Base-by-base conservation (phyloP, 805 yeast genomes). In the Candida chauliodis region DNA sequence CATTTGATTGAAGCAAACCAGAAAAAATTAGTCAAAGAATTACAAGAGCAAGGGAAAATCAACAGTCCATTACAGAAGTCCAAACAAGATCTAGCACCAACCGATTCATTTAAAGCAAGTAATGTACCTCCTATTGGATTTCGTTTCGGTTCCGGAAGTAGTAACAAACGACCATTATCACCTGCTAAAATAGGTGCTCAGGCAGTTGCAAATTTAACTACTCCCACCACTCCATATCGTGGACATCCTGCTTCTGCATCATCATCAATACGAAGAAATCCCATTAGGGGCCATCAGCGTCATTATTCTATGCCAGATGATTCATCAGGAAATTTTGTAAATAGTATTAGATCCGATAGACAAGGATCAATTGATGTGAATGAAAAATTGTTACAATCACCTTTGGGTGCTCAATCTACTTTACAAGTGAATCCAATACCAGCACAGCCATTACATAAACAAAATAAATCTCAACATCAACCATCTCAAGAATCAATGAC, bases 141-240 rank as follows among this genome's bases (percentile, higher is more conserved):
- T 45, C 48, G 61, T 27, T 68, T 63, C 49, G 69, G 71, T n/a
- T 5, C 38, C n/a, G 55, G 61, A 26, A 49, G 56, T n/a, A 15
- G 36, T 41, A 9, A 40, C 8, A 15, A 34, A 20, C 32, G 43
- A 23, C 49, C 49, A 30, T 56, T 72, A 21, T 79, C 86, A 1
- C 89, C 89, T 0, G 84, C 87, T 1, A 79, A 78, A 48, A 70
- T 81, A 8, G 90, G 90, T 1, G 88, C 88, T 1, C 75, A 72
- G 16, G 87, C 88, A 1, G 84, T 82, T 1, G 82, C 86, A 15
- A 59, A 53, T 46, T 45, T 66, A 27, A 57, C 67, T 5, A 53
- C 59, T 13, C 73, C 71, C 10, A 50, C 61, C 8, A 56, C 66
- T 0, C 71, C 55, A 1, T 60, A 60, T 47, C 30, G 43, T 16